Percentiles rank a stretch among this genome's conserved stretches.
These are phyloP conservation scores for Aspergillus aculeatinus DNA, from an alignment of 2,329 filamentous ascomycete species.

Conservation along the genomic window DNA sequence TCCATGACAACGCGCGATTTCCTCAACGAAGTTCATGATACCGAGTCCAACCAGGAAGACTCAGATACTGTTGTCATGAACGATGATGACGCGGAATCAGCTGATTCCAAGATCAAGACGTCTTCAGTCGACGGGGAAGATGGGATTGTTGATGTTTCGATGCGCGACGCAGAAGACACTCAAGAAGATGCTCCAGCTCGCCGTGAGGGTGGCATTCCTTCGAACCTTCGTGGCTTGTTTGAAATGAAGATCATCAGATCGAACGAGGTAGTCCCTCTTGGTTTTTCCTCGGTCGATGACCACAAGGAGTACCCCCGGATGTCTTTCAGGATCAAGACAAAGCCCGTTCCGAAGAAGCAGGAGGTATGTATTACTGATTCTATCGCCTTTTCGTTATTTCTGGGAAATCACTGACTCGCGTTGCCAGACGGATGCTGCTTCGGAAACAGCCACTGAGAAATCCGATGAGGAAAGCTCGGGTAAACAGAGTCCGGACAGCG, in stretches of 20 bases:
- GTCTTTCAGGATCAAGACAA: slow-evolving; percentile 45
- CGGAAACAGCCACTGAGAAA: slow-evolving; percentile 20
- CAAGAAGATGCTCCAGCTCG: slow-evolving; percentile 22
- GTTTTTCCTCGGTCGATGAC: slow-evolving; percentile 64
- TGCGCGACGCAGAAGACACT: slow-evolving; percentile 62
- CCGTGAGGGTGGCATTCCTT: slow-evolving; percentile 59
- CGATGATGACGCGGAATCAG: slow-evolving; percentile 61
- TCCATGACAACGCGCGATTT: slow-evolving; percentile 72
- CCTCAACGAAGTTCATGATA: slow-evolving; percentile 52
- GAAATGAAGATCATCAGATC: slow-evolving; percentile 66
- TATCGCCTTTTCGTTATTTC: not conserved
- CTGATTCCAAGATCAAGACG: slow-evolving; percentile 69
- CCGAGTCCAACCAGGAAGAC: slow-evolving; percentile 54
- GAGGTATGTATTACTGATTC: slow-evolving; percentile 12
- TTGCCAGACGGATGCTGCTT: not conserved
- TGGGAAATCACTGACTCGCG: not conserved
- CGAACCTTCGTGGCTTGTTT: slow-evolving; percentile 70
- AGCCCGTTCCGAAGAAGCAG: slow-evolving; percentile 11
- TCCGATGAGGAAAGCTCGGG: slow-evolving; percentile 21
- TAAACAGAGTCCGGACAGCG: slow-evolving; percentile 21
- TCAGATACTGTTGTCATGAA: slow-evolving; percentile 68
- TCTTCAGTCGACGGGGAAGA: slow-evolving; percentile 85
- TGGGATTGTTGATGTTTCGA: slow-evolving; percentile 84
- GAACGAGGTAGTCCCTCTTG: slow-evolving; percentile 65
- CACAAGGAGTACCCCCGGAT: slow-evolving; percentile 58